phyloP scores from a whole-genome alignment of 345 rosid genomes.

The Populus alba region DNA sequence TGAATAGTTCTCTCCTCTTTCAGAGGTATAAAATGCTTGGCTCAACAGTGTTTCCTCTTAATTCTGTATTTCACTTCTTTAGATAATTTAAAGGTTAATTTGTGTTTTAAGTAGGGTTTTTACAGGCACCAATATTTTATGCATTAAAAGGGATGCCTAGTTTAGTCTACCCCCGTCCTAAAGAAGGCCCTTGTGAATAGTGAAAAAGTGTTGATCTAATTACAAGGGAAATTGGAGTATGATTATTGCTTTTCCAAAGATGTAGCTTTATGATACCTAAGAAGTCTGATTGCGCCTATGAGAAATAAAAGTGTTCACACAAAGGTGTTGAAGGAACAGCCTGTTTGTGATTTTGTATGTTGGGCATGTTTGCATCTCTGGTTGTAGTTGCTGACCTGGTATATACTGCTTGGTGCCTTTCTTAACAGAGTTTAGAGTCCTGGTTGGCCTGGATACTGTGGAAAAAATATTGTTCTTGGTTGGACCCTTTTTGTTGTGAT shows the following conservation, averaged over 20 bases:
- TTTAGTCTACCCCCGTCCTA: background rate
- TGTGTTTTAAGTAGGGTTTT: too few species aligned
- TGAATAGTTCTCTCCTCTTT: slow-evolving; percentile 14
- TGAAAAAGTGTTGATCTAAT: background rate
- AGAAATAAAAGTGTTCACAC: background rate
- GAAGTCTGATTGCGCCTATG: background rate
- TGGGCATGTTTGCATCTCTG: too few species aligned
- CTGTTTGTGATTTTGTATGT: too few species aligned
- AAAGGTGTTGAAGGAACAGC: background rate
- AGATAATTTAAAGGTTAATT: too few species aligned
- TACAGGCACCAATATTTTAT: background rate
- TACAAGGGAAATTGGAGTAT: background rate
- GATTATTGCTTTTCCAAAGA: background rate
- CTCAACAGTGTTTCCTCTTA: background rate
- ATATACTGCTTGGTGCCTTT: too few species aligned
- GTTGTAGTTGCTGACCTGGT: too few species aligned
- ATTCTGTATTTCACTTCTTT: background rate
- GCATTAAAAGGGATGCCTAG: background rate
- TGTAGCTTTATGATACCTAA: background rate
- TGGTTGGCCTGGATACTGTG: too few species aligned
- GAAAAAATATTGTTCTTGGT: too few species aligned
- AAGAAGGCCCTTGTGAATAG: background rate
- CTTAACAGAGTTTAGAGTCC: too few species aligned
- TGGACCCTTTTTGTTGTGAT: too few species aligned
- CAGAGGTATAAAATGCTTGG: slow-evolving; percentile 24